Evolutionary conservation across 805 yeast genomes (phyloP).

Genomic region (Blastobotrys peoriensis): DNA sequence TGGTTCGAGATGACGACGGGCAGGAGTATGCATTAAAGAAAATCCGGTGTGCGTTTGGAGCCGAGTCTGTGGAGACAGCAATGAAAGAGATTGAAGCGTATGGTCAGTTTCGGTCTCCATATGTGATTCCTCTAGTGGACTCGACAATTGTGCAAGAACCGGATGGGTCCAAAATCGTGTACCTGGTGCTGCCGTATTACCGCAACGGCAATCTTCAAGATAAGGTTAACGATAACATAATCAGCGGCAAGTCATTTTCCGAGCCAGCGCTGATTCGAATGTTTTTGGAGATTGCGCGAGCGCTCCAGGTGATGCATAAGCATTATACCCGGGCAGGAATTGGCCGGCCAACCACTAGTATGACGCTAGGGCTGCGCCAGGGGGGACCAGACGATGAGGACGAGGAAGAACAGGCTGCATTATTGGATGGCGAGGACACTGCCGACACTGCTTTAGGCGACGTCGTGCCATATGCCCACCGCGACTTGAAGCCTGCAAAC

Average conservation of each 20-base stretch:
- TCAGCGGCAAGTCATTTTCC: conserved; percentile 46
- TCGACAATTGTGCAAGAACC: conserved; percentile 62
- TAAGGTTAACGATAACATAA: conserved; percentile 56
- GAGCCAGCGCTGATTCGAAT: conserved; percentile 60
- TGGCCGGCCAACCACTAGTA: background rate
- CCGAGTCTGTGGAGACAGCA: conserved; percentile 66
- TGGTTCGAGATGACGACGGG: conserved; percentile 50
- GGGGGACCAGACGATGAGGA: conserved; percentile 8
- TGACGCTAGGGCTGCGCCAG: background rate
- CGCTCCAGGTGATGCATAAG: conserved; percentile 69
- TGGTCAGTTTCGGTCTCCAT: conserved; percentile 59
- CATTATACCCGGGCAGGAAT: conserved; percentile 9
- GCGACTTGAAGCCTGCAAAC: conserved; percentile 87
- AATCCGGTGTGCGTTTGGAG: conserved; percentile 82
- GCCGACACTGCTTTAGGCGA: conserved; percentile 49
- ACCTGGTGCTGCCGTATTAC: conserved; percentile 74
- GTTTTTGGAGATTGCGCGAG: conserved; percentile 66
- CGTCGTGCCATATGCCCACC: conserved; percentile 68
- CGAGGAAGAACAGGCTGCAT: conserved; percentile 25
- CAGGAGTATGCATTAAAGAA: conserved; percentile 69
- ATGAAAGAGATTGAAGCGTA: conserved; percentile 73
- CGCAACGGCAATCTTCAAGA: conserved; percentile 74
- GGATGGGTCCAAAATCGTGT: conserved; percentile 76
- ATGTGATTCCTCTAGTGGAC: conserved; percentile 63
- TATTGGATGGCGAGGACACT: conserved; percentile 10